Evolutionary conservation across 805 yeast genomes (phyloP).

Genomic region (Ogataea pignaliae): DNA sequence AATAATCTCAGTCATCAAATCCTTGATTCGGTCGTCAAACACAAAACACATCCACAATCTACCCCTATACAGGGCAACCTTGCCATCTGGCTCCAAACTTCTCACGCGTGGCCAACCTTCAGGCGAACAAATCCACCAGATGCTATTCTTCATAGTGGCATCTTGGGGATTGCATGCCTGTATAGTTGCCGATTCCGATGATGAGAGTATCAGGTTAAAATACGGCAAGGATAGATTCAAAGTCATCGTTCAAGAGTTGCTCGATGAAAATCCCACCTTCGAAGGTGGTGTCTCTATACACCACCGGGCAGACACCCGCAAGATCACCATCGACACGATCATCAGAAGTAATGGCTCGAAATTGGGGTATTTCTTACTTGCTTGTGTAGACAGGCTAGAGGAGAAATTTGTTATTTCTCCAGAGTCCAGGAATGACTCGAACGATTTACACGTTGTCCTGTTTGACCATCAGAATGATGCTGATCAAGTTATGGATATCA

Average conservation of each 20-base stretch:
- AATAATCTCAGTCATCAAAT: slow-evolving; percentile 32
- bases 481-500: slow-evolving; percentile 44
- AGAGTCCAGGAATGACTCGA: slow-evolving; percentile 39
- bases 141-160: slow-evolving; percentile 54
- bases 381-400: slow-evolving; percentile 56
- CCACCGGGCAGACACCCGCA: slow-evolving; percentile 5
- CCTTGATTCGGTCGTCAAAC: slow-evolving; percentile 26
- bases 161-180: slow-evolving; percentile 89
- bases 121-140: slow-evolving; percentile 1
- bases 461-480: slow-evolving; percentile 34
- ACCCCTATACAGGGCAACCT: slow-evolving; percentile 40
- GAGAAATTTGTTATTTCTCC: slow-evolving; percentile 63
- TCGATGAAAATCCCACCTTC: slow-evolving; percentile 48
- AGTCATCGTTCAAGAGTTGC: slow-evolving; percentile 57
- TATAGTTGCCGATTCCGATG: slow-evolving; percentile 74
- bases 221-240: slow-evolving; percentile 65
- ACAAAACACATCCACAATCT: slow-evolving; percentile 29
- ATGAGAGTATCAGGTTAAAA: slow-evolving; percentile 52
- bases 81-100: slow-evolving; percentile 1
- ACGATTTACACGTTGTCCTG: slow-evolving; percentile 41
- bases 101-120: slow-evolving; percentile 14
- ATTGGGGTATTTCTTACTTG: slow-evolving; percentile 56
- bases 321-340: too few species aligned
- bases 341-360: slow-evolving; percentile 29
- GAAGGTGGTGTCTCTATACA: slow-evolving; percentile 30